Evolutionary conservation across 1,139 yeast genomes (phyloP).

Genomic region (Sugiyamaella neomexicana): DNA sequence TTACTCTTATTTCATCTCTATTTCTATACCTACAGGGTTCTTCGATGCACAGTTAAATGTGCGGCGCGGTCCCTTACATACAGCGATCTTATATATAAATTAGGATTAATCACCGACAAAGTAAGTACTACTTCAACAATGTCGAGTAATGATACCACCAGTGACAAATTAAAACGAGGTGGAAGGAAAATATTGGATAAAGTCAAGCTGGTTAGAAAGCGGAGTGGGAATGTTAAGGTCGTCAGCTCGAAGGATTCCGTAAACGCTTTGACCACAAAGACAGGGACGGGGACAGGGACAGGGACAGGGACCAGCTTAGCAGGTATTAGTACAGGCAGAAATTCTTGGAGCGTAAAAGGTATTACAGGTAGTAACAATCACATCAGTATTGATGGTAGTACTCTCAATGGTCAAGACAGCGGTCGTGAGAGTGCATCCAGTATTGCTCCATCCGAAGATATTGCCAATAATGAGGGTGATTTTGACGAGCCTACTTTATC

Average conservation of each 20-base stretch:
- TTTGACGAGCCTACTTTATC: not conserved
- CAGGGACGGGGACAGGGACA: too few species aligned
- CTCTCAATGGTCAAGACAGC: too few species aligned
- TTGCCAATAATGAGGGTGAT: too few species aligned
- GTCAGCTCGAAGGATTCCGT: not conserved
- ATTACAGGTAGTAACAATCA: too few species aligned
- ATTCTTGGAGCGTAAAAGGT: too few species aligned
- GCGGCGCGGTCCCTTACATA: constrained; percentile 1
- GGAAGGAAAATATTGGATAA: constrained; percentile 16
- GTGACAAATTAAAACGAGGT: constrained; percentile 6
- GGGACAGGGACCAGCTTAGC: not conserved
- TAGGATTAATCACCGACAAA: not conserved
- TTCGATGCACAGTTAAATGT: not conserved
- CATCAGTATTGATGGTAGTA: too few species aligned
- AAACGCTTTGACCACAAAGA: not conserved
- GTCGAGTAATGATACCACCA: constrained; percentile 9
- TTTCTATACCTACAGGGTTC: too few species aligned
- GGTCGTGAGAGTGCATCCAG: too few species aligned
- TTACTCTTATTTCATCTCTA: too few species aligned
- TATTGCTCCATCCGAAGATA: too few species aligned
- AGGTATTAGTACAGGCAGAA: not conserved
- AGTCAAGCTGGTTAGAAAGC: constrained; percentile 11
- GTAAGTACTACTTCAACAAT: constrained; percentile 2
- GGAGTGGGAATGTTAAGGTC: not conserved
- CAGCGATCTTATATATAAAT: not conserved